A percentile compares a stretch with the other conserved stretches of the same genome.
Evolutionary conservation across 2,329 filamentous ascomycete genomes (phyloP).

Genomic region (Trichoderma sp.): DNA sequence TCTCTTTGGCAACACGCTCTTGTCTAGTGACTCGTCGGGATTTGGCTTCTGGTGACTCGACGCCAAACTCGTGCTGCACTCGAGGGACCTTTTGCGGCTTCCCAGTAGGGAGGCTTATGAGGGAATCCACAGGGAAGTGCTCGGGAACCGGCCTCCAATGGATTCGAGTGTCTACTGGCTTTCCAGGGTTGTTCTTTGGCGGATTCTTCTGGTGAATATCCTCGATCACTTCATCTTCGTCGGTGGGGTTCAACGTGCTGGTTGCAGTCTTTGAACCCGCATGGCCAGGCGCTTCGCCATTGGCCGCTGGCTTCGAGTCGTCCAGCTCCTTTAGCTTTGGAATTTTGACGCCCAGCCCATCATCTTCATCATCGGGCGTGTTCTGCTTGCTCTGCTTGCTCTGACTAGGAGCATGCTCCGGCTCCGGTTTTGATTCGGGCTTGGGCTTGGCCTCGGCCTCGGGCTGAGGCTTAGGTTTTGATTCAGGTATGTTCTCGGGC

Average conservation of each 20-base stretch:
- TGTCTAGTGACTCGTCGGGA: constrained; percentile 64
- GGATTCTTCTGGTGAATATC: constrained; percentile 31
- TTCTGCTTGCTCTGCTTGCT: background rate
- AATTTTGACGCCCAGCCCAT: constrained; percentile 10
- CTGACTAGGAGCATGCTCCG: background rate
- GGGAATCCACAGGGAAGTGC: constrained; percentile 73
- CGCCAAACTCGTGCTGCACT: constrained; percentile 72
- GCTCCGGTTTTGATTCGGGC: background rate
- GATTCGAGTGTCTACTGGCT: constrained; percentile 31
- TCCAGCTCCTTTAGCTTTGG: constrained; percentile 19
- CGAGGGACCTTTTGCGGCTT: constrained; percentile 67
- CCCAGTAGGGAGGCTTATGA: constrained; percentile 74
- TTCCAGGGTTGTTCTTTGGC: constrained; percentile 24
- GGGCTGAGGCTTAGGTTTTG: background rate
- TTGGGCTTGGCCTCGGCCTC: background rate
- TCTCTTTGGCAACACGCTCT: constrained; percentile 67
- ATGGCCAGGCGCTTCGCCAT: background rate
- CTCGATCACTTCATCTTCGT: background rate
- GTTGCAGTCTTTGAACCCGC: background rate
- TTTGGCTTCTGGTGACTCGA: constrained; percentile 60
- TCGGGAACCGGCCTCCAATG: constrained; percentile 76
- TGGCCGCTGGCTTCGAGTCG: constrained; percentile 14
- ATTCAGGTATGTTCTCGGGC: background rate
- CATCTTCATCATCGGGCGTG: constrained; percentile 11
- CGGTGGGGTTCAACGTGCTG: background rate